These are phyloP conservation scores for Centella asiatica DNA, from an alignment of 129 eudicot species.

Conservation along the genomic window DNA sequence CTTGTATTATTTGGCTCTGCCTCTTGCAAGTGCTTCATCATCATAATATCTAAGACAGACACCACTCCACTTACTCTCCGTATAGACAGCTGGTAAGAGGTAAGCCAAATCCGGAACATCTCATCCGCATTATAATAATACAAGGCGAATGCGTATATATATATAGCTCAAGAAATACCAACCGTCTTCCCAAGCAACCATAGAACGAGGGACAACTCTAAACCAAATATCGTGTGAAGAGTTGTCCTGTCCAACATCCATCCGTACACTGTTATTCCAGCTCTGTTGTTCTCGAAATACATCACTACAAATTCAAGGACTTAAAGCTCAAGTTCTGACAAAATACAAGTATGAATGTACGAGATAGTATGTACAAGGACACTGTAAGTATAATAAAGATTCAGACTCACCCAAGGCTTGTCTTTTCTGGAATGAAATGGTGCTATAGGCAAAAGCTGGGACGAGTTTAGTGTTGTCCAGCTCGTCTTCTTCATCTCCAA, in stretches of 20 bases:
- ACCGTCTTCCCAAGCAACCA: slow-evolving; percentile 97
- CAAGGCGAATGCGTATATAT: not conserved
- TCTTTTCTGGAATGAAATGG: slow-evolving; percentile 88
- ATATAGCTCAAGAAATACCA: slow-evolving; percentile 49
- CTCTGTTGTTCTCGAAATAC: slow-evolving; percentile 84
- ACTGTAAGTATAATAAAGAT: not conserved
- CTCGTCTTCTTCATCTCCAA: slow-evolving; percentile 81
- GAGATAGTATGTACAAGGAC: no score
- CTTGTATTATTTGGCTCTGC: no score
- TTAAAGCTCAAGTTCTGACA: no score
- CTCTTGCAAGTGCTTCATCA: not conserved
- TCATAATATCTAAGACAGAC: no score
- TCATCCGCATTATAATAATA: not conserved
- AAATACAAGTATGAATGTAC: no score
- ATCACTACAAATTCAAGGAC: slow-evolving; percentile 42
- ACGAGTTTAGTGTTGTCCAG: slow-evolving; percentile 58
- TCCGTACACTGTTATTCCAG: slow-evolving; percentile 85
- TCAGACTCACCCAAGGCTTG: slow-evolving; percentile 72
- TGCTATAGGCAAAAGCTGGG: slow-evolving; percentile 60
- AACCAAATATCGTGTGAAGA: slow-evolving; percentile 68
- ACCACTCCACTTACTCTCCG: not conserved
- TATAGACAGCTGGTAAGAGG: not conserved
- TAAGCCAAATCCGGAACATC: not conserved
- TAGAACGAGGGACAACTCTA: slow-evolving; percentile 77
- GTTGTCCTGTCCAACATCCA: slow-evolving; percentile 80